phyloP scores from a whole-genome alignment of 225 moss, liverwort and hornwort species.

The Physcomitrellopsis africana region DNA sequence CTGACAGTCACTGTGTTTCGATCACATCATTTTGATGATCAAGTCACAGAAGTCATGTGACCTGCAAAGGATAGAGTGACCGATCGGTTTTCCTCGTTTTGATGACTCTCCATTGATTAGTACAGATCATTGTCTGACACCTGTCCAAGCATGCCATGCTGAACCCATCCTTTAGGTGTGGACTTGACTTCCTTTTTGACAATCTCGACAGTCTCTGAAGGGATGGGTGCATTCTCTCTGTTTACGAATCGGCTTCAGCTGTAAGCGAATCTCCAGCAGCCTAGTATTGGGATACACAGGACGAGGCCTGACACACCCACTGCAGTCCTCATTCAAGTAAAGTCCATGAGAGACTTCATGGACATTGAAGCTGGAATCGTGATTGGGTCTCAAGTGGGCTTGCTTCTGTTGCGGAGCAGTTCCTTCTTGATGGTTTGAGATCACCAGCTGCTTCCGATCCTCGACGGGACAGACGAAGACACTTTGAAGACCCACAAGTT shows the following conservation, averaged over 20 bases:
- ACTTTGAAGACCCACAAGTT: too few species aligned
- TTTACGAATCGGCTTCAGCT: background rate
- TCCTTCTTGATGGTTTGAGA: too few species aligned
- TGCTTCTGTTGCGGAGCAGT: too few species aligned
- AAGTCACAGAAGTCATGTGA: background rate
- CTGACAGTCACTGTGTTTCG: background rate
- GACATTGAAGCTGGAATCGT: too few species aligned
- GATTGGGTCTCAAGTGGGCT: too few species aligned
- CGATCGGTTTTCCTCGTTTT: background rate
- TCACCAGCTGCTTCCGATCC: too few species aligned
- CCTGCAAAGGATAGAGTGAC: background rate
- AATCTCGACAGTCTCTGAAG: background rate
- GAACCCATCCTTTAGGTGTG: background rate
- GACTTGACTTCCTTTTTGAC: background rate
- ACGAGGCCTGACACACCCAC: too few species aligned
- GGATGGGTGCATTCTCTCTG: background rate
- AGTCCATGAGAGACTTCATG: too few species aligned
- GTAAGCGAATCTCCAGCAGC: background rate
- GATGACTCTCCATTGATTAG: background rate
- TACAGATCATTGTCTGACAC: background rate
- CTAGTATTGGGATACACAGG: background rate
- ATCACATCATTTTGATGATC: background rate
- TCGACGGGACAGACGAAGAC: too few species aligned
- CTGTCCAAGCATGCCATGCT: background rate
- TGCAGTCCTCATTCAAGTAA: too few species aligned